Evolutionary conservation across 2,329 filamentous ascomycete species (phyloP).

Genomic region (Beauveria brongniartii): DNA sequence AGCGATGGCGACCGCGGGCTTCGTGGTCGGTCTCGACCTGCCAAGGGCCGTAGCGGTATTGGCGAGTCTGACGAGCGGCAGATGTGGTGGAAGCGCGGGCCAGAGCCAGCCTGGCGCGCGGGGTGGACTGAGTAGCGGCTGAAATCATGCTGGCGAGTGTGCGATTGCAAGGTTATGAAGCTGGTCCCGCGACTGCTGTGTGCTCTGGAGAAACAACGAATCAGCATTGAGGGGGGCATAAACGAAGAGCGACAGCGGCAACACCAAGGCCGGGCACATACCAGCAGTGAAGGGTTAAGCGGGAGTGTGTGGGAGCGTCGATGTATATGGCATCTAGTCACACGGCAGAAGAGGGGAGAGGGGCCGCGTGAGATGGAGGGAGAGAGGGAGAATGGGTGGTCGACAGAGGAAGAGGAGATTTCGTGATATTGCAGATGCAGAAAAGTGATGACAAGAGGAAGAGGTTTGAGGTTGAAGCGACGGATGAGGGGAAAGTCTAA

Average conservation of each 20-base stretch:
- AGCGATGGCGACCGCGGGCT: slow-evolving; percentile 34
- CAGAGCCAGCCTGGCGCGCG: slow-evolving; percentile 10
- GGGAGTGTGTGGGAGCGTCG: neutral
- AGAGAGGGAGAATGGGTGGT: neutral
- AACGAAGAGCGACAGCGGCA: neutral
- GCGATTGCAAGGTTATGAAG: neutral
- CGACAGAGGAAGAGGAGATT: neutral
- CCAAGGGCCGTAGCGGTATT: slow-evolving; percentile 9
- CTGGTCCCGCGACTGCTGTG: slow-evolving; percentile 3
- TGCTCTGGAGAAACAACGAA: neutral
- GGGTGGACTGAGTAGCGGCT: slow-evolving; percentile 8
- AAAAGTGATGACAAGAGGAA: neutral
- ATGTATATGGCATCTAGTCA: slow-evolving; percentile 1
- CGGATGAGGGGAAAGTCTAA: slow-evolving; percentile 9
- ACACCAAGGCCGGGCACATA: neutral
- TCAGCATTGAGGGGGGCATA: neutral
- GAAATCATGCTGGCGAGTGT: neutral
- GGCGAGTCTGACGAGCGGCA: slow-evolving; percentile 4
- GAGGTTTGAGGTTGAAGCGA: neutral
- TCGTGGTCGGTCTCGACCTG: slow-evolving; percentile 30
- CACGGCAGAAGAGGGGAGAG: neutral
- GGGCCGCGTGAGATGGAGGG: neutral
- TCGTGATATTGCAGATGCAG: neutral
- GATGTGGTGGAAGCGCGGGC: slow-evolving; percentile 7
- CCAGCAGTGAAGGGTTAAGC: neutral